These are phyloP conservation scores for Craterostigma plantagineum DNA, from an alignment of 257 asterid genomes.

Conservation along the genomic window DNA sequence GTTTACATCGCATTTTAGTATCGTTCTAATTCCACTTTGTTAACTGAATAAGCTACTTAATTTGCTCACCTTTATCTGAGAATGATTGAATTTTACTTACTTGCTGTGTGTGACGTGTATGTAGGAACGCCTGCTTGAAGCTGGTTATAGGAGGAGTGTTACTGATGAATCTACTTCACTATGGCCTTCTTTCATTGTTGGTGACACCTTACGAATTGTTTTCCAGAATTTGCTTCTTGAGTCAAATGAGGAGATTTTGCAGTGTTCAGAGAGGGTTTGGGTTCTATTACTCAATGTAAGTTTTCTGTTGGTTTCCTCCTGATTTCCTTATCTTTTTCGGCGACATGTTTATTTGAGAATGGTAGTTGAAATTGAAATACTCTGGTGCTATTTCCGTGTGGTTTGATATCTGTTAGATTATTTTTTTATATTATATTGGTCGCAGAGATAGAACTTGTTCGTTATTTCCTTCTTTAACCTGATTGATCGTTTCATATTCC, in stretches of 20 bases:
- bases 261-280: conserved; percentile 93
- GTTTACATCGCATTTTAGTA: background rate
- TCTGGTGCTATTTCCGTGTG: no score
- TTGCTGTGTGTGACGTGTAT: conserved; percentile 9
- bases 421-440: no score
- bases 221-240: conserved; percentile 95
- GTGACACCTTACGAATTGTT: conserved; percentile 91
- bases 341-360: no score
- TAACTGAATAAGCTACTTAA: background rate
- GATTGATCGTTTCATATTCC: conserved; percentile 11
- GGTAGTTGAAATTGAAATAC: no score
- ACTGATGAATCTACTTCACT: conserved; percentile 50
- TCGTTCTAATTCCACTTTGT: background rate
- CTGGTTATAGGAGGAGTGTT: conserved; percentile 59
- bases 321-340: no score
- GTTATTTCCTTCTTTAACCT: conserved; percentile 4
- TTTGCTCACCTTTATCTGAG: background rate
- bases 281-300: conserved; percentile 64
- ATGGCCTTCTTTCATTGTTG: conserved; percentile 95
- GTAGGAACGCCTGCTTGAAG: conserved; percentile 98
- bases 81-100: background rate
- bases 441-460: no score
- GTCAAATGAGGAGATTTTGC: conserved; percentile 75
- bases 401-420: no score
- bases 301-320: no score